Evolutionary conservation across 2,329 filamentous ascomycete genomes (phyloP), one percentile per base, ranked within the genome.

Genomic region (Hypoxylon sp.): DNA sequence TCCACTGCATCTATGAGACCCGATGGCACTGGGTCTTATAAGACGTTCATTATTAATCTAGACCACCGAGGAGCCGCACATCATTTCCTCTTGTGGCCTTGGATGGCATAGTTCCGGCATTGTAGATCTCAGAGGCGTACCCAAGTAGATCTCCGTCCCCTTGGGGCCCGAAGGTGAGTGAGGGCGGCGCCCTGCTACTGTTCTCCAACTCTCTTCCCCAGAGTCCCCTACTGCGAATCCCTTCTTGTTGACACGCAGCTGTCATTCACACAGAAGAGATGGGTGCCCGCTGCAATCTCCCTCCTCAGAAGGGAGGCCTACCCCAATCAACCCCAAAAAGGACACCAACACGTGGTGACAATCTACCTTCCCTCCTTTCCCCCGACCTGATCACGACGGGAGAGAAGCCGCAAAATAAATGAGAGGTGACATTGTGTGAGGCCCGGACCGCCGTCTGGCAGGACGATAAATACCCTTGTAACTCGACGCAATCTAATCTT

Each of bases 361-460:
- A 66, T 67, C n/a, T 64, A 66, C 48, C n/a, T 59, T 54, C 37
- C 35, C 47, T 66, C 58, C 65, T 46, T 64, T 67, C 46, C 51
- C 26, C 66, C 65, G 67, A 55, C 54, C 27, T 62, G 49, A 50
- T 69, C 60, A 56, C 55, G 60, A 63, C 67, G 64, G 64, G 52
- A 67, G 18, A 59, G 62, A 64, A 62, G 53, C 64, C 60, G 62
- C 35, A 45, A 48, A 48, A 31, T 43, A 43, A 48, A n/a, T n/a
- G 37, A 48, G 47, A 60, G 33, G 54, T 29, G 45, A 47, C 33
- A 59, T 59, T 43, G 48, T 48, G 49, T 55, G 56, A 65, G 26
- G 15, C 48, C 20, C 38, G 51, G 52, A 24, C 17, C 8, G 51
- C 24, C 26, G 31, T 45, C 31, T 43, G 42, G 29, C 15, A 59